These are phyloP conservation scores for Phylloporus sp. DNA, from an alignment of 768 basidiomycete species.

Conservation along the genomic window DNA sequence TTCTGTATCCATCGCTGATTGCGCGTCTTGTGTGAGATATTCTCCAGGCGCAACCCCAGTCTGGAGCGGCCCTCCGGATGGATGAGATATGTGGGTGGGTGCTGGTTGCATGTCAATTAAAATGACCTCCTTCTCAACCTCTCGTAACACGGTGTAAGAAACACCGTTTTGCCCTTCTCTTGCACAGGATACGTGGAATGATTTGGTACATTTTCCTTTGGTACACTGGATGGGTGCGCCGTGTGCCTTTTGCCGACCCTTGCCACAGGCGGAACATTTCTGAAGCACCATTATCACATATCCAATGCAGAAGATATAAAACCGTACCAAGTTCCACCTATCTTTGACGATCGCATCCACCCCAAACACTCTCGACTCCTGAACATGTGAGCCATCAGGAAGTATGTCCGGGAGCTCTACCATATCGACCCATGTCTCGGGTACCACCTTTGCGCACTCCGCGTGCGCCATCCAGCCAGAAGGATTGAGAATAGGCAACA, in stretches of 20 bases:
- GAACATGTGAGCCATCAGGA: constrained; percentile 32
- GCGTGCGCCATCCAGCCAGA: constrained; percentile 75
- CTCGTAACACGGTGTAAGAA: constrained; percentile 56
- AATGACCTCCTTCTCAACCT: constrained; percentile 81
- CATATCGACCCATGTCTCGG: constrained; percentile 90
- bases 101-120: constrained; percentile 43
- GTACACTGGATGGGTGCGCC: constrained; percentile 90
- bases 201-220: constrained; percentile 89
- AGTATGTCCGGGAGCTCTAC: constrained; percentile 37
- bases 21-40: not conserved
- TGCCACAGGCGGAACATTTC: constrained; percentile 91
- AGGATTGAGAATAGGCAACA: constrained; percentile 19
- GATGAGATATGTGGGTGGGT: not conserved
- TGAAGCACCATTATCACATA: constrained; percentile 28
- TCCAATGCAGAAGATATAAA: not conserved
- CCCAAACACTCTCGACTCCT: constrained; percentile 67
- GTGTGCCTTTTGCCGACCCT: constrained; percentile 58
- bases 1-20: constrained; percentile 6
- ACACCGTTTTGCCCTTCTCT: constrained; percentile 49
- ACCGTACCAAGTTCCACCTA: constrained; percentile 84
- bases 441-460: constrained; percentile 73
- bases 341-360: constrained; percentile 87
- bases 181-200: constrained; percentile 93
- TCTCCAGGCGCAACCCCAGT: not conserved
- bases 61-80: constrained; percentile 2